These are phyloP conservation scores for Xerocomellus intermedius DNA, from an alignment of 768 basidiomycete species.

Conservation along the genomic window DNA sequence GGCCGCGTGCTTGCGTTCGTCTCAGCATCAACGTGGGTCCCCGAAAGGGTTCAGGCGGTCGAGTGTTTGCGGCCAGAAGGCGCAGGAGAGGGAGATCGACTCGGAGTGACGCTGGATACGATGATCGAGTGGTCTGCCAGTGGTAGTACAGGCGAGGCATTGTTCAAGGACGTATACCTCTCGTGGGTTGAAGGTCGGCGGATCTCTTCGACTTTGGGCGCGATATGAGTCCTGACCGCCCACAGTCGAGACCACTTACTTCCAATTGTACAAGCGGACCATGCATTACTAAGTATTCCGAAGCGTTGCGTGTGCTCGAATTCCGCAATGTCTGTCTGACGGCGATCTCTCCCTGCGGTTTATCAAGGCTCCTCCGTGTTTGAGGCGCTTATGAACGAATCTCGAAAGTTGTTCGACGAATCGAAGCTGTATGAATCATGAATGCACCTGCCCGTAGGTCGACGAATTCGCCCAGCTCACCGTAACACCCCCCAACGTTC, in stretches of 20 bases:
- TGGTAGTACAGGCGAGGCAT: conserved; percentile 48
- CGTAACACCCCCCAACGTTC: conserved; percentile 12
- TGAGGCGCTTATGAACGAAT: conserved; percentile 69
- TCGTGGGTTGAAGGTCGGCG: conserved; percentile 76
- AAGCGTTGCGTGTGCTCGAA: conserved; percentile 76
- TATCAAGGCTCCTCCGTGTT: conserved; percentile 34
- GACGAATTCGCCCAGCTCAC: conserved; percentile 67
- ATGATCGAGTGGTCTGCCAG: conserved; percentile 70
- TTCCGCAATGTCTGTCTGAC: conserved; percentile 69
- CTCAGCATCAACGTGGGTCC: too few species aligned
- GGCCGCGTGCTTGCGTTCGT: too few species aligned
- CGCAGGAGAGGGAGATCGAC: conserved; percentile 38
- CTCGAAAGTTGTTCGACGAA: conserved; percentile 73
- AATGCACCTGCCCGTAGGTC: conserved; percentile 80
- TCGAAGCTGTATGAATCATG: conserved; percentile 58
- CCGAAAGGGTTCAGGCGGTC: conserved; percentile 43
- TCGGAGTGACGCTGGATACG: conserved; percentile 70
- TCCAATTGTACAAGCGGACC: conserved; percentile 80
- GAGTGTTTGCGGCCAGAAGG: conserved; percentile 51
- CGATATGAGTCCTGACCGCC: background rate
- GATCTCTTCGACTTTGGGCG: background rate
- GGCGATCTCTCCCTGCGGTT: conserved; percentile 19
- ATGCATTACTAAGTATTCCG: conserved; percentile 79
- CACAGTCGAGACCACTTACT: conserved; percentile 69
- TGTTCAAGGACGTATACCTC: conserved; percentile 68